Evolutionary conservation across 2,329 filamentous ascomycete genomes (phyloP).

Genomic region (Pyricularia grisea): DNA sequence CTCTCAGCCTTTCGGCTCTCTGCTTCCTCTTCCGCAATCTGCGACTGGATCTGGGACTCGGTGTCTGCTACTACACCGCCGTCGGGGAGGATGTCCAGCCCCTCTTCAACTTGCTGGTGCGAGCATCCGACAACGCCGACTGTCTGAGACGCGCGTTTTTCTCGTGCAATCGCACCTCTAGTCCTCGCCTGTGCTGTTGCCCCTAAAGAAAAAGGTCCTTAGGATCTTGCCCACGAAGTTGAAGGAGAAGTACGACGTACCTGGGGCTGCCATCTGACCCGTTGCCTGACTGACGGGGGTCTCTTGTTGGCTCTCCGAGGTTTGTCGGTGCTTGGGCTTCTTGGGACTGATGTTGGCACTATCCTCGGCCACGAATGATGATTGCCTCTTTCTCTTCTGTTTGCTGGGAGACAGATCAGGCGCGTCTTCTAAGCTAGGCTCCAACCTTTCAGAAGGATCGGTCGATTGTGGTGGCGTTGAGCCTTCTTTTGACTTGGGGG

Average conservation of each 20-base stretch:
- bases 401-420: constrained; percentile 7
- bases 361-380: constrained; percentile 13
- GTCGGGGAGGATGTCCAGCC: background rate
- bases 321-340: constrained; percentile 15
- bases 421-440: background rate
- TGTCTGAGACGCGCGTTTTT: background rate
- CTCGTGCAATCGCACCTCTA: background rate
- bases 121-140: background rate
- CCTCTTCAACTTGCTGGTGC: background rate
- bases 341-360: constrained; percentile 9
- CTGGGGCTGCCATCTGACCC: background rate
- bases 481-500: constrained; percentile 10
- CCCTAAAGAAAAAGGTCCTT: constrained; percentile 1
- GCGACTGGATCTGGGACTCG: constrained; percentile 20
- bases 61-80: constrained; percentile 10
- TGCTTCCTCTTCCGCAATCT: constrained; percentile 16
- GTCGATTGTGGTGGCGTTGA: background rate
- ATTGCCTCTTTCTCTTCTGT: constrained; percentile 20
- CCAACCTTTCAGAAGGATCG: background rate
- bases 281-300: constrained; percentile 14
- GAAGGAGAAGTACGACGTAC: constrained; percentile 2
- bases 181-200: background rate
- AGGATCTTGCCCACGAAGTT: constrained; percentile 3
- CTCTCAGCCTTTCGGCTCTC: constrained; percentile 11
- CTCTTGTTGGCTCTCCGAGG: constrained; percentile 7